Evolutionary conservation across 768 basidiomycete species (phyloP).

Genomic region (Agrocybe chaxingu): DNA sequence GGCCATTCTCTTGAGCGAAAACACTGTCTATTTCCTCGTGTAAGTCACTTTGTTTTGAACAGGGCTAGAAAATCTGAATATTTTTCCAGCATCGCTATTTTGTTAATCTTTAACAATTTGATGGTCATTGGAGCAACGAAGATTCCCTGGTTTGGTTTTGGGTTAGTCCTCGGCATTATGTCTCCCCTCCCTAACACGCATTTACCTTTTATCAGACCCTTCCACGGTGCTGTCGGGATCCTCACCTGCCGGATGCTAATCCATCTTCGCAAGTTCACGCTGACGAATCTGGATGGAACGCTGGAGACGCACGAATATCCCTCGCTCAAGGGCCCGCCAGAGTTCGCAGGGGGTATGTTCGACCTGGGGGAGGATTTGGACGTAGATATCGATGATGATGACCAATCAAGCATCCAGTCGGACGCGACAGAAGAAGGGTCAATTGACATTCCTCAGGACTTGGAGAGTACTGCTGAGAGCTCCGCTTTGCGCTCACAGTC

Average conservation of each 20-base stretch:
- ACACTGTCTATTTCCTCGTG: slow-evolving; percentile 43
- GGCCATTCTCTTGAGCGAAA: slow-evolving; percentile 37
- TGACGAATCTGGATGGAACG: slow-evolving; percentile 9
- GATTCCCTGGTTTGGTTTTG: slow-evolving; percentile 51
- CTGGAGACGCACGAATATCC: too few relatives aligned
- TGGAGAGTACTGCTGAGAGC: slow-evolving; percentile 1
- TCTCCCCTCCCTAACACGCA: not conserved
- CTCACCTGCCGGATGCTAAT: slow-evolving; percentile 45
- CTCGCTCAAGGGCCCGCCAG: not conserved
- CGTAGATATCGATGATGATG: not conserved
- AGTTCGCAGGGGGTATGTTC: too few relatives aligned
- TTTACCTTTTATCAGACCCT: slow-evolving; percentile 26
- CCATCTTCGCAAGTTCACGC: slow-evolving; percentile 36
- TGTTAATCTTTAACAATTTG: slow-evolving; percentile 43
- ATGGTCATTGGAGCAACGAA: slow-evolving; percentile 43
- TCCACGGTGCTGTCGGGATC: slow-evolving; percentile 46
- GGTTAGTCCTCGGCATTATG: slow-evolving; percentile 18
- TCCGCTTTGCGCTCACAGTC: not conserved
- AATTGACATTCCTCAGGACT: not conserved
- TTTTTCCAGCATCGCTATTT: slow-evolving; percentile 27
- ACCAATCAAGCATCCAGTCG: not conserved
- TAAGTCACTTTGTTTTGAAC: slow-evolving; percentile 12
- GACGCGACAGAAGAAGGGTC: not conserved
- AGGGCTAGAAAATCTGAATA: not conserved
- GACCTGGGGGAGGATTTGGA: too few relatives aligned